Percentiles rank a stretch among this genome's conserved stretches.
Evolutionary conservation across 2,329 filamentous ascomycete species (phyloP).

Genomic region (Exserohilum rostratum): DNA sequence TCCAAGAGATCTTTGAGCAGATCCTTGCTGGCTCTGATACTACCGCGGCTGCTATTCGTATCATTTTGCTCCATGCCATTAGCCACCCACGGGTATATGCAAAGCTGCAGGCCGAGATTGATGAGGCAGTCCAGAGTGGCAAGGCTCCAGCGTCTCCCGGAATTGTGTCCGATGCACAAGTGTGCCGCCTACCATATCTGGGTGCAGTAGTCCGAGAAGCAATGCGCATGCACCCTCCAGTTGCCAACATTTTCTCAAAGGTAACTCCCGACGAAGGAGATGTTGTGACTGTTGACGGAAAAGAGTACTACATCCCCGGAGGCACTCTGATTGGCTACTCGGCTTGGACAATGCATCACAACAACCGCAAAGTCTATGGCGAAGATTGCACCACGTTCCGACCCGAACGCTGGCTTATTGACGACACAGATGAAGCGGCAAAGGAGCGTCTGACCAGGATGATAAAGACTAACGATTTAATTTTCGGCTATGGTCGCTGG

Average conservation of each 20-base stretch:
- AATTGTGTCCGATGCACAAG: constrained; percentile 58
- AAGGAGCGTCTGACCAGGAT: constrained; percentile 39
- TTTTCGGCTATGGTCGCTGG: constrained; percentile 48
- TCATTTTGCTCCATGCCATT: constrained; percentile 60
- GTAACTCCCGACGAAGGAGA: constrained; percentile 43
- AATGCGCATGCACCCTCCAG: constrained; percentile 53
- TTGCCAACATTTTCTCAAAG: constrained; percentile 42
- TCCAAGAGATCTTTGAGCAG: constrained; percentile 52
- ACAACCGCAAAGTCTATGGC: constrained; percentile 40
- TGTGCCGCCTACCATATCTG: constrained; percentile 52
- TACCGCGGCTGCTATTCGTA: constrained; percentile 61
- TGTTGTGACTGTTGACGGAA: constrained; percentile 32
- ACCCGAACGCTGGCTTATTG: constrained; percentile 57
- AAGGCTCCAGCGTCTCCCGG: constrained; percentile 34
- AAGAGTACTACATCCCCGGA: constrained; percentile 42
- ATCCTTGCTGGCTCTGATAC: constrained; percentile 65
- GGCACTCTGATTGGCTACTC: constrained; percentile 44
- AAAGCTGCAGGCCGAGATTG: constrained; percentile 56
- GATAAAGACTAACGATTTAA: constrained; percentile 41
- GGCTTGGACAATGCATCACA: constrained; percentile 41
- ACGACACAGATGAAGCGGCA: constrained; percentile 24
- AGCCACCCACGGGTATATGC: constrained; percentile 56
- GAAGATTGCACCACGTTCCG: constrained; percentile 54
- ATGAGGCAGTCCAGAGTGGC: constrained; percentile 47
- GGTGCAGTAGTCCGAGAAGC: constrained; percentile 57